Conservation (phyloP, 2,329 filamentous ascomycete species). For the Corynespora cassiicola region DNA sequence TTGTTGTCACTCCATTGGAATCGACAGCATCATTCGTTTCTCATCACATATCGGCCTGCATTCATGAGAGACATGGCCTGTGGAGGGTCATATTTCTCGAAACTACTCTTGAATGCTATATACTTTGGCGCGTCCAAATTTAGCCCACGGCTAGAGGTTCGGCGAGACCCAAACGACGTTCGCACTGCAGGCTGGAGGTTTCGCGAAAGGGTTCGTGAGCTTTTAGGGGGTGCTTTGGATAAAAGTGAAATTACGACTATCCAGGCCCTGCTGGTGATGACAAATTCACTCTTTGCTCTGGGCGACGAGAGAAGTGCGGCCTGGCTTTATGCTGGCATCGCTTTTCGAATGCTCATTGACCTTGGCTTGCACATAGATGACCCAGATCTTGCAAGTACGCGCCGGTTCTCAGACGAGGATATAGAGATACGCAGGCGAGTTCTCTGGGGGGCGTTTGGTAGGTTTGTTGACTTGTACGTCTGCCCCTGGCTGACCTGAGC, state of each 20-base stretch:
- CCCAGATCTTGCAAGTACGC: constrained; percentile 33
- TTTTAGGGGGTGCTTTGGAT: constrained; percentile 56
- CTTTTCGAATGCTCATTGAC: constrained; percentile 63
- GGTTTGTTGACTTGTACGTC: background rate
- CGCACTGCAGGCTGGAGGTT: constrained; percentile 58
- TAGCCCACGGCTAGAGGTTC: constrained; percentile 53
- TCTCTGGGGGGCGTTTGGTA: constrained; percentile 54
- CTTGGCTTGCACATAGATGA: constrained; percentile 59
- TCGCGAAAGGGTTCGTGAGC: constrained; percentile 52
- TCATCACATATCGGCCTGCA: constrained; percentile 59
- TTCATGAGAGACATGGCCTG: constrained; percentile 56
- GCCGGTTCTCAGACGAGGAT: constrained; percentile 53
- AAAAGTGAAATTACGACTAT: constrained; percentile 61
- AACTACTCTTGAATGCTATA: constrained; percentile 63
- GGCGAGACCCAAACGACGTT: constrained; percentile 53
- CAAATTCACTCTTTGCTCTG: constrained; percentile 57
- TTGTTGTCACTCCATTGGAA: constrained; percentile 61
- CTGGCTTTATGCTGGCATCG: constrained; percentile 65
- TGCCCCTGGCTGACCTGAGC: constrained; percentile 9
- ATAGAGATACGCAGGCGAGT: constrained; percentile 53
- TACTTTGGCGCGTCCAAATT: constrained; percentile 57
- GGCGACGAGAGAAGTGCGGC: constrained; percentile 60
- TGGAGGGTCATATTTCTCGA: constrained; percentile 63
- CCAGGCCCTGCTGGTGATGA: constrained; percentile 61
- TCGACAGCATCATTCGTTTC: constrained; percentile 57